Base-by-base conservation (phyloP, 768 basidiomycete species). In the Amylocystis lapponica region DNA sequence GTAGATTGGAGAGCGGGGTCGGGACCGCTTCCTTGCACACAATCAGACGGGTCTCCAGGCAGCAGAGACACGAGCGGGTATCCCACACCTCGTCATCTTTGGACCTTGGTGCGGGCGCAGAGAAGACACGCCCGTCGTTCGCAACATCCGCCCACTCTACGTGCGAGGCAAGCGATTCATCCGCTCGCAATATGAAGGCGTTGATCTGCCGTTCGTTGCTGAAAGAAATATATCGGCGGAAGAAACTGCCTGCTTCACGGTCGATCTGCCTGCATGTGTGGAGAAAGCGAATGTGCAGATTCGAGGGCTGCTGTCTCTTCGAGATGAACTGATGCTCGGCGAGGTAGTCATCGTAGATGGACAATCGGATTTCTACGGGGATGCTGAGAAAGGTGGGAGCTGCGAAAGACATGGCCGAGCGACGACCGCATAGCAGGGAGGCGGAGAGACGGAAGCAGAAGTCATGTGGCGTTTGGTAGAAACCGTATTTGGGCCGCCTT, bases 71-170 rank as follows among this genome's bases (percentile, higher is more conserved):
- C 11, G 5, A 23, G 17, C 38, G 38, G 38, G 45, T 39, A 36
- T 22, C 11, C 21, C 49, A 43, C 40, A 57, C 55, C 50, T 47
- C 36, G 21, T 44, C 19, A 4, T 30, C 42, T 4, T 38, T 14
- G 6, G 41, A 27, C 45, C 30, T 41, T 26, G 32, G n/a, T n/a
- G n/a, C n/a, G n/a, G n/a, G 23, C 21, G 25, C 16, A 16, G 25
- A 54, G 41, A 63, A 47, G 38, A 64, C 48, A 41, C 66, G 63
- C 27, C 62, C 61, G 49, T 71, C 70, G 49, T 66, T 70, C 33
- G 63, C 67, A 37, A 68, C 65, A 47, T 71, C 68, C 14, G 59
- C 61, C 49, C 57, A 65, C 10, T 50, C 43, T 16, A 70, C 52
- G 13, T 39, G 56, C n/a, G 52, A 39, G 27, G 54, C 54, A 20